Evolutionary conservation across 441 rosid species (phyloP).

Genomic region (Croton laevigatus): DNA sequence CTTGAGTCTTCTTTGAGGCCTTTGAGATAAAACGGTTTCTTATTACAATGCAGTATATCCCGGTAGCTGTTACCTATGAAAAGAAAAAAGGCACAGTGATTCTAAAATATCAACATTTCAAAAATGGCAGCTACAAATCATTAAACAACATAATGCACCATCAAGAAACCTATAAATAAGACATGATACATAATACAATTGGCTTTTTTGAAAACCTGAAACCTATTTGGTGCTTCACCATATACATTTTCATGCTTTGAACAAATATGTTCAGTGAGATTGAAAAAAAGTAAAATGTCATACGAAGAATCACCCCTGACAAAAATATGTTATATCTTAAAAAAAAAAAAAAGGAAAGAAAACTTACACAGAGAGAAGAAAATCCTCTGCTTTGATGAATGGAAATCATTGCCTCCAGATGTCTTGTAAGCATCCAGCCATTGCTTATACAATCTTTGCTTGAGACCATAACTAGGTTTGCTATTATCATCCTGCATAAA

Average conservation of each 20-base stretch:
- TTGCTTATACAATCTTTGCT: constrained; percentile 65
- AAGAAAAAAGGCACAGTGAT: constrained; percentile 4
- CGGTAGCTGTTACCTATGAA: constrained; percentile 68
- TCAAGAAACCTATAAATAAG: too few relatives aligned
- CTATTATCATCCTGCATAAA: constrained; percentile 38
- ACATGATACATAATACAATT: neutral
- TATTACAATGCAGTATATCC: constrained; percentile 82
- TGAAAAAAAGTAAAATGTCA: too few relatives aligned
- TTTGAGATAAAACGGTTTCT: constrained; percentile 78
- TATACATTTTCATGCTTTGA: too few relatives aligned
- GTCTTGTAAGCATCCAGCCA: constrained; percentile 66
- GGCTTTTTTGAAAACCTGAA: neutral
- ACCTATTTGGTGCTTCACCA: too few relatives aligned
- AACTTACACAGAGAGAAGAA: constrained; percentile 82
- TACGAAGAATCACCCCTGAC: too few relatives aligned
- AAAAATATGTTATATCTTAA: too few relatives aligned
- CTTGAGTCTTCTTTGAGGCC: constrained; percentile 78
- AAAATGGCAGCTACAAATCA: neutral
- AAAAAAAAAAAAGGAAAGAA: too few relatives aligned
- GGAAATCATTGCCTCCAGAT: constrained; percentile 64
- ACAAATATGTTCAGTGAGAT: too few relatives aligned
- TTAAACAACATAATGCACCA: neutral
- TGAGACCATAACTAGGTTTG: constrained; percentile 47
- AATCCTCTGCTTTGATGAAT: constrained; percentile 60
- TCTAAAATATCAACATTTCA: too few relatives aligned